A percentile compares a stretch with the other conserved stretches of the same genome.
phyloP scores from a whole-genome alignment of 768 basidiomycete species.

The Rhizopogon vulgaris region DNA sequence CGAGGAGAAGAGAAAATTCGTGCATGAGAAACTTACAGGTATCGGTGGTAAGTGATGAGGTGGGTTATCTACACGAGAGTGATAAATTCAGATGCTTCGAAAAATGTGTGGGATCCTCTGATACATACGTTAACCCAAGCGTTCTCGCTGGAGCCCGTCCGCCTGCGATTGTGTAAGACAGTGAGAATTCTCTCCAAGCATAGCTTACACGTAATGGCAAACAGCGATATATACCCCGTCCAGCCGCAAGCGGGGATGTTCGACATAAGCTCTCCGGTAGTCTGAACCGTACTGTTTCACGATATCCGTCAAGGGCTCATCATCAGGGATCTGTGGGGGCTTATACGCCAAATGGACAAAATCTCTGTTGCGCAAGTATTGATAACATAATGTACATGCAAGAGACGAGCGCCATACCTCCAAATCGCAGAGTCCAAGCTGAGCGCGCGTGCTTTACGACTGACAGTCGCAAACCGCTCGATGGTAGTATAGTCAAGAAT shows the following conservation, averaged over 20 bases:
- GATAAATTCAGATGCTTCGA: slow-evolving; percentile 1
- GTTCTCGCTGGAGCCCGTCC: slow-evolving; percentile 75
- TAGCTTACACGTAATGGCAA: slow-evolving; percentile 76
- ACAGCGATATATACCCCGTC: slow-evolving; percentile 92
- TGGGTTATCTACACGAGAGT: slow-evolving; percentile 56
- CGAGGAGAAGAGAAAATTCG: not conserved
- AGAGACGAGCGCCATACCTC: slow-evolving; percentile 46
- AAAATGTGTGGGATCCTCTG: not conserved
- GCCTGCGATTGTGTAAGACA: slow-evolving; percentile 33
- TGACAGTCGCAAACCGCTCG: slow-evolving; percentile 72
- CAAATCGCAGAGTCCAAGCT: slow-evolving; percentile 67
- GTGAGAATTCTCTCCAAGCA: slow-evolving; percentile 2
- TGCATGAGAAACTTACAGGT: slow-evolving; percentile 51
- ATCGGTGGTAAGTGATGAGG: slow-evolving; percentile 89
- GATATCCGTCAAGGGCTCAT: slow-evolving; percentile 43
- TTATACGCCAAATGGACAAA: slow-evolving; percentile 63
- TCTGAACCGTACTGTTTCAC: slow-evolving; percentile 50
- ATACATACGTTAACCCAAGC: slow-evolving; percentile 77
- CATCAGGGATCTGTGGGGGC: slow-evolving; percentile 64
- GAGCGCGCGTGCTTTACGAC: slow-evolving; percentile 68
- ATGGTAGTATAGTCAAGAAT: slow-evolving; percentile 60
- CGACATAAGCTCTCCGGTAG: slow-evolving; percentile 73
- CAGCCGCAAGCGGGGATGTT: slow-evolving; percentile 77
- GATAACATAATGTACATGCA: not conserved
- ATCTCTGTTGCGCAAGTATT: slow-evolving; percentile 34